Base-by-base conservation (phyloP, 805 yeast species). In the Yueomyces sinensis region DNA sequence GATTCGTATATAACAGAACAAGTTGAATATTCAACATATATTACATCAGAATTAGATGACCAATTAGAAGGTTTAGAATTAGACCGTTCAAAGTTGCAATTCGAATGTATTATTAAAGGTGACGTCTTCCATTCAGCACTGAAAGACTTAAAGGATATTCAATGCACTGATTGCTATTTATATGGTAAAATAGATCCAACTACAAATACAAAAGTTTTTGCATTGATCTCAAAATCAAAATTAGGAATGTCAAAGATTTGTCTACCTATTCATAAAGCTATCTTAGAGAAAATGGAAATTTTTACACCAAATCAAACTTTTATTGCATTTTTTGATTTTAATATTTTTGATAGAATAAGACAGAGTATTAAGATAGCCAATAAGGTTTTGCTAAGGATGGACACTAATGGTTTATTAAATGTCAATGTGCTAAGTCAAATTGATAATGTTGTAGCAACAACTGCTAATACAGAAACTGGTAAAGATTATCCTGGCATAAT, bases 211-310 rank as follows among this genome's bases (percentile, higher is more conserved):
- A 52, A 45, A 28, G 42, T 54, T 3, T 53, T 59, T 29, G 65
- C 65, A 4, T 47, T 84, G 35, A 68, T 80, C 4, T 77, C 91
- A 0, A 67, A 65, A 28, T 82, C 89, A 9, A 80, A 76, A n/a
- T 65, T 82, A 31, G 94, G 94, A 0, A 62, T 66, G 34, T 74
- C 82, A 28, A 76, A 78, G 46, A 60, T 82, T 16, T 64, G 68
- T 9, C 65, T 77, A 32, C 94, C 94, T 0, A 68, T 66, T 39
- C 80, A 71, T 32, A 65, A 68, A 43, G 61, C 73, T 2, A 70
- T 74, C 11, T 52, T 84, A 23, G 89, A 80, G 40, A 74, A 75
- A 30, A 50, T 82, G 22, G 63, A 54, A 29, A 57, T 63, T 7
- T 54, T 53, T 23, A 58, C 54, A 16, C 45, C 51, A 6, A 51